Conservation (phyloP, 257 asterid genomes). For the Solanum ossicruentum region DNA sequence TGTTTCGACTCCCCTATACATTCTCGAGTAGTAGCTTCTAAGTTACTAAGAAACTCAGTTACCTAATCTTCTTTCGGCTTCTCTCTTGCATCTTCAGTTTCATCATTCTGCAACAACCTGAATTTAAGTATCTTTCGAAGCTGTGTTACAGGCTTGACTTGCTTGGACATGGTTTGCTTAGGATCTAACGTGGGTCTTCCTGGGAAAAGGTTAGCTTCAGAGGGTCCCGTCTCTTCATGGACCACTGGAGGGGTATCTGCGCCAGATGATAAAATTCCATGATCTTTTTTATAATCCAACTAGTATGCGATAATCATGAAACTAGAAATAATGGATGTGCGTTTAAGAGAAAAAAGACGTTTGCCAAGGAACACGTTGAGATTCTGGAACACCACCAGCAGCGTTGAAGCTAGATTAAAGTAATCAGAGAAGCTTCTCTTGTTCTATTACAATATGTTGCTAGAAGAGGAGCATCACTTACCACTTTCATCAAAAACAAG, state of each 20-base stretch:
- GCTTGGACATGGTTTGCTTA: slow-evolving; percentile 26
- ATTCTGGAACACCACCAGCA: neutral
- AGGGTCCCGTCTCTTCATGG: slow-evolving; percentile 45
- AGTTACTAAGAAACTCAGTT: neutral
- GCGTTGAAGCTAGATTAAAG: neutral
- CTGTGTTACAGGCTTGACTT: slow-evolving; percentile 42
- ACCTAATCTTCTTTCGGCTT: neutral
- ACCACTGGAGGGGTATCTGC: slow-evolving; percentile 31
- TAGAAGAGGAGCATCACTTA: slow-evolving; percentile 20
- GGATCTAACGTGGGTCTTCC: slow-evolving; percentile 31
- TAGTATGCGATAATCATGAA: neutral
- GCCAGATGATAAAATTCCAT: neutral
- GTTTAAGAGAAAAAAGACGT: neutral
- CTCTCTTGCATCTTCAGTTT: slow-evolving; percentile 1
- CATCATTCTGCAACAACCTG: slow-evolving; percentile 32
- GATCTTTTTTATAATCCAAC: neutral
- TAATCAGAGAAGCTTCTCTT: neutral
- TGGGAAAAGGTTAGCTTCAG: slow-evolving; percentile 41
- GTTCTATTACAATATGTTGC: neutral
- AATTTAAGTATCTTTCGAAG: slow-evolving; percentile 62
- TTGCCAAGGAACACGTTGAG: neutral
- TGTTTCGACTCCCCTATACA: neutral
- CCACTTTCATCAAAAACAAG: slow-evolving; percentile 63
- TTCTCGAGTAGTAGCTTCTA: neutral
- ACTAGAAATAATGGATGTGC: neutral